Percentiles rank a stretch among this genome's conserved stretches.
Conservation (phyloP, 208 protist species). For the Angomonas ambiguus region DNA sequence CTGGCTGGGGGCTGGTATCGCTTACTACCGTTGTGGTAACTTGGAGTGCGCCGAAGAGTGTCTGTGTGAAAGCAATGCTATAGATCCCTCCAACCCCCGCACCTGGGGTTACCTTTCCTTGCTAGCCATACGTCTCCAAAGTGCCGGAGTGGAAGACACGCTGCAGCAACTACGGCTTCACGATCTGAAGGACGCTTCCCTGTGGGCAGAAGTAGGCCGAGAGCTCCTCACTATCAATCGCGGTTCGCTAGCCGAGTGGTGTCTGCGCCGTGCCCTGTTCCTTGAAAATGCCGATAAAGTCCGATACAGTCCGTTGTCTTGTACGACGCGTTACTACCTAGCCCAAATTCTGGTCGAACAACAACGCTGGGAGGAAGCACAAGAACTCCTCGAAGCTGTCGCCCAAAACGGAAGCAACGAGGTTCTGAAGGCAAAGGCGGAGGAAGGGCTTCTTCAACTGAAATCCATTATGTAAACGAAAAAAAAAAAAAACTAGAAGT, state of each 20-base stretch:
- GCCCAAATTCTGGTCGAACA: constrained; percentile 46
- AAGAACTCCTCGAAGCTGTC: constrained; percentile 40
- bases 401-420: constrained; percentile 32
- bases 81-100: constrained; percentile 79
- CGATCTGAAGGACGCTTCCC: constrained; percentile 49
- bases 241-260: constrained; percentile 37
- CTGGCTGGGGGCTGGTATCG: constrained; percentile 85
- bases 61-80: constrained; percentile 83
- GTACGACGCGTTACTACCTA: constrained; percentile 56
- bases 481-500: background rate
- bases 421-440: constrained; percentile 60
- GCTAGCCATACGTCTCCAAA: constrained; percentile 27
- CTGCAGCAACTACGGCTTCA: constrained; percentile 59
- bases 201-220: constrained; percentile 72
- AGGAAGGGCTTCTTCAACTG: constrained; percentile 59
- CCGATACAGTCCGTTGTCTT: constrained; percentile 5
- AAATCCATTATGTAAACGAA: background rate
- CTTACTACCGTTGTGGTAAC: constrained; percentile 76
- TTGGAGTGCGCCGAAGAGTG: constrained; percentile 72
- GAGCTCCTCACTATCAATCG: constrained; percentile 41
- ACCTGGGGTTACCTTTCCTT: constrained; percentile 86
- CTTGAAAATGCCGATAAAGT: background rate
- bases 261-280: constrained; percentile 43
- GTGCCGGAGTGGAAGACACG: constrained; percentile 54
- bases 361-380: constrained; percentile 43